Evolutionary conservation across 179 eudicot species (phyloP).

Genomic region (Amaranthus tricolor): DNA sequence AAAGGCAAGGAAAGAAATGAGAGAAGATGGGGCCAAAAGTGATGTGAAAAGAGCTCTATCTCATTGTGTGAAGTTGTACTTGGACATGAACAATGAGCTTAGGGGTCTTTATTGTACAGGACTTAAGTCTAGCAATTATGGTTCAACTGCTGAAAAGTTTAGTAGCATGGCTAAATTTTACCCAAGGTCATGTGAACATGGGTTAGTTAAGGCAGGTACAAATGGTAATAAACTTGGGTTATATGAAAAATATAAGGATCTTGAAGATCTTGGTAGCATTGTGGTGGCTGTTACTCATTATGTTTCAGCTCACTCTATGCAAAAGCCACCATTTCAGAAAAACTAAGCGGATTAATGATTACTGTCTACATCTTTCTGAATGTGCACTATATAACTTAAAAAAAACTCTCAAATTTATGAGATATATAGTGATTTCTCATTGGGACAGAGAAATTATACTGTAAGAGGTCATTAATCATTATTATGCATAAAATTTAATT

Average conservation of each 20-base stretch:
- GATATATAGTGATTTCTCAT: no score
- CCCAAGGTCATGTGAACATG: conserved; percentile 25
- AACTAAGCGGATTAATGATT: no score
- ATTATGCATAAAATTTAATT: no score
- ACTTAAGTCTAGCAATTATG: conserved; percentile 13
- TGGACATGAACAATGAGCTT: conserved; percentile 27
- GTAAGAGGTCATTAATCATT: no score
- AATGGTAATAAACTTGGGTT: conserved; percentile 26
- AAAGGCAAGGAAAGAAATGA: conserved; percentile 27
- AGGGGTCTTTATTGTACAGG: conserved; percentile 20
- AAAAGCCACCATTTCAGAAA: not conserved
- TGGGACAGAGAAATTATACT: no score
- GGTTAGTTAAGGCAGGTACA: conserved; percentile 15
- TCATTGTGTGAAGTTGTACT: conserved; percentile 30
- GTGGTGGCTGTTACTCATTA: conserved; percentile 22
- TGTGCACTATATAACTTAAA: no score
- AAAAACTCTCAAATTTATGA: no score
- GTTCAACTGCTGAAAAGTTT: conserved; percentile 11
- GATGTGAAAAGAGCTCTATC: conserved; percentile 25
- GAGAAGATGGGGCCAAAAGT: conserved; percentile 15
- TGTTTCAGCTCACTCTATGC: conserved; percentile 3
- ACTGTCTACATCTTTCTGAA: no score
- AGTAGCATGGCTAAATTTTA: conserved; percentile 17
- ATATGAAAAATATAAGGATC: conserved; percentile 20
- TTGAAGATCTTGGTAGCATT: conserved; percentile 23